Evolutionary conservation across 108 stramenopile genomes (phyloP).

Genomic region (Heterococcus sp.): DNA sequence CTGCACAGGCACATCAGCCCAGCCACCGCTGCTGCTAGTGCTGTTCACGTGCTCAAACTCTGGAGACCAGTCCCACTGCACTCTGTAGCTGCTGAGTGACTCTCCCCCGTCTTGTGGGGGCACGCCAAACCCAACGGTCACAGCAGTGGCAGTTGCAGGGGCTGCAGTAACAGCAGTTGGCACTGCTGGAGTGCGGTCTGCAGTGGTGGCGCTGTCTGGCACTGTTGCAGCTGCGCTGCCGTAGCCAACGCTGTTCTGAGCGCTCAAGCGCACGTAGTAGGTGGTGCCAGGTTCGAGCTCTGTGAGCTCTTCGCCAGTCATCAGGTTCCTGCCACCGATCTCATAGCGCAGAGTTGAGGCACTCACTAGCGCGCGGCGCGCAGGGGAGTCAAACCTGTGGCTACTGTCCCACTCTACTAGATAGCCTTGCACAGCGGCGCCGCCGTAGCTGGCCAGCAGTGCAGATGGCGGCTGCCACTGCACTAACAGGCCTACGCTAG

Average conservation of each 20-base stretch:
- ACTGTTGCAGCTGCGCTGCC: conserved; percentile 55
- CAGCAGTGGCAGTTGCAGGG: conserved; percentile 42
- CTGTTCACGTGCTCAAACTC: conserved; percentile 55
- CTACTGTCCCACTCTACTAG: conserved; percentile 74
- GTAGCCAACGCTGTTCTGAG: conserved; percentile 70
- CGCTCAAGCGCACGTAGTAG: conserved; percentile 69
- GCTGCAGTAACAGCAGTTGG: conserved; percentile 38
- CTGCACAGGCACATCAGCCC: conserved; percentile 35
- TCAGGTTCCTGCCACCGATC: conserved; percentile 71
- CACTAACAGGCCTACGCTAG: conserved; percentile 67
- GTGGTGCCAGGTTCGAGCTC: conserved; percentile 59
- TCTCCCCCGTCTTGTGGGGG: conserved; percentile 71
- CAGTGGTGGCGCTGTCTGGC: conserved; percentile 58
- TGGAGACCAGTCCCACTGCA: conserved; percentile 64
- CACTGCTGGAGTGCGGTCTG: conserved; percentile 56
- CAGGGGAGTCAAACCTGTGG: conserved; percentile 66
- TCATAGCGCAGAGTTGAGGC: conserved; percentile 33
- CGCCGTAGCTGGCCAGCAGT: conserved; percentile 62
- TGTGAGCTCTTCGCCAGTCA: conserved; percentile 66
- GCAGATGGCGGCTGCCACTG: conserved; percentile 65
- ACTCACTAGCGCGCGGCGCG: conserved; percentile 54
- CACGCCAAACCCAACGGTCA: conserved; percentile 56
- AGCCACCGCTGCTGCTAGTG: conserved; percentile 13
- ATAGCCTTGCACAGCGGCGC: conserved; percentile 69
- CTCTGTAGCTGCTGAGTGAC: conserved; percentile 60